Conservation (phyloP, 345 rosid species). For the Brassica cretica region DNA sequence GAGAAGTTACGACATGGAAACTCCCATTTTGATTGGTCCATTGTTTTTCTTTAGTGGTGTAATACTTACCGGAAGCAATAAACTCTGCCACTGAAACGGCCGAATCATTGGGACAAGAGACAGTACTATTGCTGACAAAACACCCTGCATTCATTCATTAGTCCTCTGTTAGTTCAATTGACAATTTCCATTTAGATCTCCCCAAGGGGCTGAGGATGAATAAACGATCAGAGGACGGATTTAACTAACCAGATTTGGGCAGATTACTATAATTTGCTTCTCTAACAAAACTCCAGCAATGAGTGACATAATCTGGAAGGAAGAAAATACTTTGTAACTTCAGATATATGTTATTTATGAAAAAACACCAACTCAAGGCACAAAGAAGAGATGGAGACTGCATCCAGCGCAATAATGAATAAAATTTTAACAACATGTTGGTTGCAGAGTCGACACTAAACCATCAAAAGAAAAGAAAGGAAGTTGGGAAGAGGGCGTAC, state of each 20-base stretch:
- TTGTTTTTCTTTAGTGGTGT: neutral
- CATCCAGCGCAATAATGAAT: slow-evolving; percentile 4
- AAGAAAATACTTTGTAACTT: slow-evolving; percentile 12
- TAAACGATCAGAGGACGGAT: neutral
- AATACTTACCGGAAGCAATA: slow-evolving; percentile 85
- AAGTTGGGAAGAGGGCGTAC: slow-evolving; percentile 49
- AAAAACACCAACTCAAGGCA: slow-evolving; percentile 26
- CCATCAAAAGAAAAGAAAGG: slow-evolving; percentile 23
- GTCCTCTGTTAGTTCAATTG: slow-evolving; percentile 21
- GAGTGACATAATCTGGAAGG: slow-evolving; percentile 73
- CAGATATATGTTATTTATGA: neutral
- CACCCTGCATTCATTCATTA: slow-evolving; percentile 60
- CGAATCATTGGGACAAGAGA: slow-evolving; percentile 88
- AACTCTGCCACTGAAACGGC: slow-evolving; percentile 99
- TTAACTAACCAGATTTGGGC: slow-evolving; percentile 88
- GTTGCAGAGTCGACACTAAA: slow-evolving; percentile 10
- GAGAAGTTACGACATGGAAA: slow-evolving; percentile 2
- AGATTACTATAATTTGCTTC: slow-evolving; percentile 76
- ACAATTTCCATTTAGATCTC: slow-evolving; percentile 1
- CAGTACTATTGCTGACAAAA: slow-evolving; percentile 79
- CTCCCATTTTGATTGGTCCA: slow-evolving; percentile 7
- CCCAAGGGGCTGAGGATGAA: slow-evolving; percentile 6
- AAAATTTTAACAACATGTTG: neutral
- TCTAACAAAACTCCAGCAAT: slow-evolving; percentile 85
- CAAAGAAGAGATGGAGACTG: slow-evolving; percentile 11